Base-by-base conservation (phyloP, 108 stramenopile species). In the Parmales sp. region DNA sequence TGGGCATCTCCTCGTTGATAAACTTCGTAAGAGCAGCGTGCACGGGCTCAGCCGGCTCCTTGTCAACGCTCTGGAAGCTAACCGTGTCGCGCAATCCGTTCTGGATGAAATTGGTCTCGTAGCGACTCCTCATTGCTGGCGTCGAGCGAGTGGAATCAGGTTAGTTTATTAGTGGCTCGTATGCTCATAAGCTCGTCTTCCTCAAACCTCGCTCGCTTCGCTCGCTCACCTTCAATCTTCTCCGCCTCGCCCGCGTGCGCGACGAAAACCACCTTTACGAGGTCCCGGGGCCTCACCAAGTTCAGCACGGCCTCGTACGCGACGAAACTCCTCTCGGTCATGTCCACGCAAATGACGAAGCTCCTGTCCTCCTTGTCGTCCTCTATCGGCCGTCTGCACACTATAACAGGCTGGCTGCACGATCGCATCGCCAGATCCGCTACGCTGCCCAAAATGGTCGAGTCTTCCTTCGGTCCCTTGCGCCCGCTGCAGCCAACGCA, bases 301-400 rank as follows among this genome's bases (percentile, higher is more conserved):
- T 28, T 13, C 54, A 60, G 13, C 3, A 60, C 20, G 54, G 13
- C 20, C 28, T 60, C 54, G 29, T 34, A 34, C 5, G 54, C 54
- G 13, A 34, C 13, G n/a, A 60, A 13, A 11, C 54, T 34, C 54
- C 54, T 11, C 13, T 20, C 31, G 29, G 26, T 34, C 13, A 13
- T 13, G 29, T 28, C 54, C 31, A 60, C 54, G 54, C 54, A 60
- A 34, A 60, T 16, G 54, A 34, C 54, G 54, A 34, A 60, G 54
- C 54, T 48, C 46, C 46, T 13, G 22, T 48, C 16, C 19, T 23
- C 46, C 23, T 4, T 48, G 46, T 18, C 22, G 22, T 48, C 46
- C 46, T 23, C 22, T 23, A n/a, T 48, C 46, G 3, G 54, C 31
- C 13, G 31, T 34, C 36, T 60, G 20, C 54, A 60, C 4, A 60